Evolutionary conservation across 805 yeast genomes (phyloP).

Genomic region (Maudiozyma barnettii): DNA sequence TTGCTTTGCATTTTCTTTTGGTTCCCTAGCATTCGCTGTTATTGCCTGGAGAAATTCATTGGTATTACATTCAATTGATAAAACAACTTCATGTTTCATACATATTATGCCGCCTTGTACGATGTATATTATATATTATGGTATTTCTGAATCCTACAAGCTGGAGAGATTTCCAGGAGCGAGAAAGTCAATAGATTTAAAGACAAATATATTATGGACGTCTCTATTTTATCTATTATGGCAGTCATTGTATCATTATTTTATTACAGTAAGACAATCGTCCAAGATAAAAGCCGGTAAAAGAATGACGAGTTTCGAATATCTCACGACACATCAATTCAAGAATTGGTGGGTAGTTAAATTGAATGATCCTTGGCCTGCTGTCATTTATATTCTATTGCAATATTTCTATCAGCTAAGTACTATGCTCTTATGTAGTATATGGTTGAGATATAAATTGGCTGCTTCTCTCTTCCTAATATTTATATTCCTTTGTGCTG

Average conservation of each 20-base stretch:
- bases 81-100: slow-evolving; percentile 83
- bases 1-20: slow-evolving; percentile 80
- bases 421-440: slow-evolving; percentile 82
- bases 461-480: slow-evolving; percentile 61
- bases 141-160: slow-evolving; percentile 45
- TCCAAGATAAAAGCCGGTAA: slow-evolving; percentile 74
- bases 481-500: slow-evolving; percentile 67
- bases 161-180: slow-evolving; percentile 71
- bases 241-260: slow-evolving; percentile 87
- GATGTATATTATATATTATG: slow-evolving; percentile 79
- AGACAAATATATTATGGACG: slow-evolving; percentile 50
- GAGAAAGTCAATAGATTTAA: slow-evolving; percentile 42
- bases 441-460: slow-evolving; percentile 67
- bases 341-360: slow-evolving; percentile 72
- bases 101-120: slow-evolving; percentile 87
- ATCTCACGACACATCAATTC: slow-evolving; percentile 61
- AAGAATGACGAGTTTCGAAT: slow-evolving; percentile 78
- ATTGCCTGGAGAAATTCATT: slow-evolving; percentile 92
- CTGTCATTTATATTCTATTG: slow-evolving; percentile 71
- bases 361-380: slow-evolving; percentile 79
- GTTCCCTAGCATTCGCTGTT: slow-evolving; percentile 87
- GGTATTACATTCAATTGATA: slow-evolving; percentile 85
- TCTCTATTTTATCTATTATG: slow-evolving; percentile 75
- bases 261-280: slow-evolving; percentile 72
- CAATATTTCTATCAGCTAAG: slow-evolving; percentile 80